Evolutionary conservation across 2,329 filamentous ascomycete genomes (phyloP).

Genomic region (Trichoderma lentiforme): DNA sequence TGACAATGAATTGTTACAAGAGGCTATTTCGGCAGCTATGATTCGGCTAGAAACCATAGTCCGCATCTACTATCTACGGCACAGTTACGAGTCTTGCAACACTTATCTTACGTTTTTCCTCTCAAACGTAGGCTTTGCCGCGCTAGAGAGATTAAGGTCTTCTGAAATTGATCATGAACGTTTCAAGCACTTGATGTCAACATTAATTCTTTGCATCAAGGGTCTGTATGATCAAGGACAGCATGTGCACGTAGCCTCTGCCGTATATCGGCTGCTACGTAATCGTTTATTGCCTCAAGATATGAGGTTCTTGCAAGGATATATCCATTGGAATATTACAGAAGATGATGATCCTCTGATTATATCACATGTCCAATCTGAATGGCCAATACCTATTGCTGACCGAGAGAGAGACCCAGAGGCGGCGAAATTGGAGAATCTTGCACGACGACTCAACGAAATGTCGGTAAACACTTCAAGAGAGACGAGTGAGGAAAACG

Average conservation of each 20-base stretch:
- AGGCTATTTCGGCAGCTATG: conserved; percentile 21
- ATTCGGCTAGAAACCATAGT: conserved; percentile 31
- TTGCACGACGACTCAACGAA: neutral
- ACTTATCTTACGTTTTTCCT: neutral
- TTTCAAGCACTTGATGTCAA: neutral
- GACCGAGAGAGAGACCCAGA: neutral
- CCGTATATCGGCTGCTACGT: neutral
- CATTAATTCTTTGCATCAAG: conserved; percentile 2
- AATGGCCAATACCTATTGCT: neutral
- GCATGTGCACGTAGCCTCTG: neutral
- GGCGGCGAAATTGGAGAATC: neutral
- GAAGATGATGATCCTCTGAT: neutral
- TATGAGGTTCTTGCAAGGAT: neutral
- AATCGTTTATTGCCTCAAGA: neutral
- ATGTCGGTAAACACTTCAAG: neutral
- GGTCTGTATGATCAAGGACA: conserved; percentile 7
- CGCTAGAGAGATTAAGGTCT: neutral
- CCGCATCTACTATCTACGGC: conserved; percentile 35
- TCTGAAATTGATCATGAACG: neutral
- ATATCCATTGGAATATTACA: neutral
- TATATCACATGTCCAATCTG: neutral
- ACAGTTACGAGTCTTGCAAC: conserved; percentile 25
- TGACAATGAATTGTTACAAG: neutral
- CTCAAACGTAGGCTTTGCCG: neutral
- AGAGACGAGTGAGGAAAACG: neutral